These are phyloP conservation scores for Trichoderma sp. DNA, from an alignment of 2,329 filamentous ascomycete genomes.

Conservation along the genomic window DNA sequence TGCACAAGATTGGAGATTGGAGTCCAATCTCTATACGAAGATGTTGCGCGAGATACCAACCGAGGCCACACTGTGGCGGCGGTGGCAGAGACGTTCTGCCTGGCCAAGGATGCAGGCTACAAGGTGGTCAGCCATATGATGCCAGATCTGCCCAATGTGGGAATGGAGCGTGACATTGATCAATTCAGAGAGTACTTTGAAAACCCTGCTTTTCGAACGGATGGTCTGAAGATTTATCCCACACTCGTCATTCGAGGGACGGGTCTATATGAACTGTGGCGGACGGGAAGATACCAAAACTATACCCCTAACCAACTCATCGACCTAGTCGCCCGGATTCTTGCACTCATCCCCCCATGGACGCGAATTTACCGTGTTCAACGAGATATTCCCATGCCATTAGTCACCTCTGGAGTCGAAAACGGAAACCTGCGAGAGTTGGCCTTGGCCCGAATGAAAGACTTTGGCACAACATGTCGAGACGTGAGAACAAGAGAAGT, in stretches of 20 bases:
- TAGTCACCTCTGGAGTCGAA: constrained; percentile 97
- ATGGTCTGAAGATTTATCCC: constrained; percentile 96
- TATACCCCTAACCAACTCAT: constrained; percentile 97
- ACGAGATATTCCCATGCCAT: constrained; percentile 98
- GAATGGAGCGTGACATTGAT: constrained; percentile 95
- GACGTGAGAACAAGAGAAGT: constrained; percentile 96
- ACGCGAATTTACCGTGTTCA: constrained; percentile 98
- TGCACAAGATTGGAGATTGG: constrained; percentile 93
- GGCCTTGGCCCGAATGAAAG: constrained; percentile 95
- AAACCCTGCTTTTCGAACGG: constrained; percentile 91
- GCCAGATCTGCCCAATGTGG: constrained; percentile 96
- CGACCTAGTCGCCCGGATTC: constrained; percentile 91
- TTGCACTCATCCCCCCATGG: constrained; percentile 94
- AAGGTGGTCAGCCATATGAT: constrained; percentile 99
- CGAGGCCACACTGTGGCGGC: constrained; percentile 92
- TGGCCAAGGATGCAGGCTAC: constrained; percentile 97
- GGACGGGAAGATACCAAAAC: constrained; percentile 95
- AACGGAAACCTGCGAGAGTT: constrained; percentile 95
- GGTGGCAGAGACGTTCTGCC: constrained; percentile 92
- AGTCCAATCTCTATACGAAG: constrained; percentile 95
- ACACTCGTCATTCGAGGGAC: constrained; percentile 96
- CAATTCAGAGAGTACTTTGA: constrained; percentile 98
- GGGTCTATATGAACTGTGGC: constrained; percentile 94
- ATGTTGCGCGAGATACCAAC: constrained; percentile 97
- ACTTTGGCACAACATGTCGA: constrained; percentile 94